phyloP scores from a whole-genome alignment of 2,329 filamentous ascomycete species.

The Talaromyces islandicus region DNA sequence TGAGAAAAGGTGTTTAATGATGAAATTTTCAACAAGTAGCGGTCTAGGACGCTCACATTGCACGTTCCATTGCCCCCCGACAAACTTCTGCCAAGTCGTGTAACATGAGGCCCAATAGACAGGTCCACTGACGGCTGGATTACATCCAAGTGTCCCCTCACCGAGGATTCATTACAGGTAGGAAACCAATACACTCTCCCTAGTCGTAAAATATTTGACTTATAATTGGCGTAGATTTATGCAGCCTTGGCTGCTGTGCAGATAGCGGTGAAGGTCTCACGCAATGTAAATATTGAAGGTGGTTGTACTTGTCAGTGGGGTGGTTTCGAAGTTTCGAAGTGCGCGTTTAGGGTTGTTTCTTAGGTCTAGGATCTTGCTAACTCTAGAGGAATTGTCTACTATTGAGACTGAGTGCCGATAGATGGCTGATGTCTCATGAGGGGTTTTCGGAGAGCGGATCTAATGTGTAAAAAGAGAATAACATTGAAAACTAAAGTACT shows the following conservation, averaged over 20 bases:
- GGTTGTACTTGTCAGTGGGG: too few relatives aligned
- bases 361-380: too few relatives aligned
- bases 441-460: too few relatives aligned
- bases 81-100: background rate
- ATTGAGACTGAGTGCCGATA: too few relatives aligned
- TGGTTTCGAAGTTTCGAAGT: too few relatives aligned
- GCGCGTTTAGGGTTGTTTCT: too few relatives aligned
- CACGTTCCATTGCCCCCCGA: background rate
- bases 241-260: background rate
- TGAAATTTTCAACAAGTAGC: background rate
- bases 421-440: too few relatives aligned
- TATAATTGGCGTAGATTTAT: background rate
- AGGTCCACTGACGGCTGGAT: background rate
- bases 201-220: background rate
- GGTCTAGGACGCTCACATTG: background rate
- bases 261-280: background rate
- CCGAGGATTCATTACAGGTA: background rate
- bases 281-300: too few relatives aligned
- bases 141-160: background rate
- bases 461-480: too few relatives aligned
- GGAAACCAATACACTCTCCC: background rate
- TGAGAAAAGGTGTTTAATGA: background rate
- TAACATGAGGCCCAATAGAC: background rate
- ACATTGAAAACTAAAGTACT: too few relatives aligned
- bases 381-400: too few relatives aligned